phyloP scores from a whole-genome alignment of 768 basidiomycete species.

The Kwoniella dendrophila region DNA sequence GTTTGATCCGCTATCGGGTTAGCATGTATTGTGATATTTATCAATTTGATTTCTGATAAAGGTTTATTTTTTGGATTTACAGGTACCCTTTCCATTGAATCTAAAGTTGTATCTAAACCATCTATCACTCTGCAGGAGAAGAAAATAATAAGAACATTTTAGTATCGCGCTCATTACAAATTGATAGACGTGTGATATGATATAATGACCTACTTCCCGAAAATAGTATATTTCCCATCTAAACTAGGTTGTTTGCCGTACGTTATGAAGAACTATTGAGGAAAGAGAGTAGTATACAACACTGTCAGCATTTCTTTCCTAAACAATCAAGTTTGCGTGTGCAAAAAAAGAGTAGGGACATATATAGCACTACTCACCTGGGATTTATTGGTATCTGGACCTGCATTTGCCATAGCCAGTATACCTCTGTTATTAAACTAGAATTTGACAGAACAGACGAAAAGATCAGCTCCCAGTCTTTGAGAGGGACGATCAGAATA shows the following conservation, averaged over 20 bases:
- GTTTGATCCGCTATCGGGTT: slow-evolving; percentile 85
- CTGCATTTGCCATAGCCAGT: slow-evolving; percentile 90
- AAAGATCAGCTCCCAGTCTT: slow-evolving; percentile 3
- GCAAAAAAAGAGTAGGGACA: no score
- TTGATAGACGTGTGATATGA: neutral
- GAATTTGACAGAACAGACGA: neutral
- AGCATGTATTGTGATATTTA: slow-evolving; percentile 82
- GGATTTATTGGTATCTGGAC: slow-evolving; percentile 70
- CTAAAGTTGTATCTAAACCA: slow-evolving; percentile 88
- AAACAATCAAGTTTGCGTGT: no score
- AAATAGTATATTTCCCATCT: slow-evolving; percentile 86
- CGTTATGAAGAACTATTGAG: slow-evolving; percentile 61
- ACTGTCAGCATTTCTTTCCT: no score
- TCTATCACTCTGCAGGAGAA: slow-evolving; percentile 74
- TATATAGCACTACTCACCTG: slow-evolving; percentile 49
- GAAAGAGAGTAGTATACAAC: neutral
- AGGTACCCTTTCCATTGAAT: slow-evolving; percentile 88
- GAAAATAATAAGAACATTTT: neutral
- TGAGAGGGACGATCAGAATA: neutral
- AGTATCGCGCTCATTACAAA: neutral
- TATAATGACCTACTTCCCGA: slow-evolving; percentile 66
- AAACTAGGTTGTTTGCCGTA: slow-evolving; percentile 92
- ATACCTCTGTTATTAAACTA: slow-evolving; percentile 95
- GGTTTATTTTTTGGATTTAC: slow-evolving; percentile 91
- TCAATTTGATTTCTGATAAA: slow-evolving; percentile 77